phyloP scores from a whole-genome alignment of 257 asterid genomes.

The Nicotiana benthamiana region DNA sequence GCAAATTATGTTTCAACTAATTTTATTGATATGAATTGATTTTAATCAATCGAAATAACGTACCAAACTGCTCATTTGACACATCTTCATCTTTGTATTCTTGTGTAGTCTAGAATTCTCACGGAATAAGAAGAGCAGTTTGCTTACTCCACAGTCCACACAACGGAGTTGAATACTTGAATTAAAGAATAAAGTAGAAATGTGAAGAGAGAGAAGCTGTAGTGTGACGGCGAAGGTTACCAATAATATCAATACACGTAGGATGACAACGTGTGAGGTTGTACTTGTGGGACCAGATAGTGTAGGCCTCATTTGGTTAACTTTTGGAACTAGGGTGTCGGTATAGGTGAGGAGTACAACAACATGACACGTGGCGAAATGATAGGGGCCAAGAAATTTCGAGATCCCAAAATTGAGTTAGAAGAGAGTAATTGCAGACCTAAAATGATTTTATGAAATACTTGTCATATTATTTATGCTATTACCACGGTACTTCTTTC shows the following conservation, averaged over 20 bases:
- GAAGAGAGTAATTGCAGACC: background rate
- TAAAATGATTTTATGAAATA: too few species aligned
- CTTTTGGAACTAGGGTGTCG: conserved; percentile 11
- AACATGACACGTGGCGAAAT: conserved; percentile 24
- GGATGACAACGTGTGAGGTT: conserved; percentile 9
- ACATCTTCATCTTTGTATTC: too few species aligned
- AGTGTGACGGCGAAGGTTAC: background rate
- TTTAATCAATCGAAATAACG: too few species aligned
- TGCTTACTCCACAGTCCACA: background rate
- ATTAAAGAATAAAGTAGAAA: conserved; percentile 7
- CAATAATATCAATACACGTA: conserved; percentile 17
- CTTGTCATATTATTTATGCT: too few species aligned
- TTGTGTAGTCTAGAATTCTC: background rate
- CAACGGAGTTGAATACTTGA: background rate
- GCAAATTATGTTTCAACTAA: too few species aligned
- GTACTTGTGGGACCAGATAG: conserved; percentile 20
- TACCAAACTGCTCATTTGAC: too few species aligned
- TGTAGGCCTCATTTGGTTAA: conserved; percentile 50
- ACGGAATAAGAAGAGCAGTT: background rate
- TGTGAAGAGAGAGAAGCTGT: conserved; percentile 10
- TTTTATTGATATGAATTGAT: too few species aligned
- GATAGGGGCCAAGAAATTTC: conserved; percentile 5
- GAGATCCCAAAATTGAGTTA: conserved; percentile 28
- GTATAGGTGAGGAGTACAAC: conserved; percentile 9
- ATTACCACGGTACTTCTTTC: too few species aligned